Base-by-base conservation (phyloP, 352 stramenopile species). In the Phytopythium ostracodes region DNA sequence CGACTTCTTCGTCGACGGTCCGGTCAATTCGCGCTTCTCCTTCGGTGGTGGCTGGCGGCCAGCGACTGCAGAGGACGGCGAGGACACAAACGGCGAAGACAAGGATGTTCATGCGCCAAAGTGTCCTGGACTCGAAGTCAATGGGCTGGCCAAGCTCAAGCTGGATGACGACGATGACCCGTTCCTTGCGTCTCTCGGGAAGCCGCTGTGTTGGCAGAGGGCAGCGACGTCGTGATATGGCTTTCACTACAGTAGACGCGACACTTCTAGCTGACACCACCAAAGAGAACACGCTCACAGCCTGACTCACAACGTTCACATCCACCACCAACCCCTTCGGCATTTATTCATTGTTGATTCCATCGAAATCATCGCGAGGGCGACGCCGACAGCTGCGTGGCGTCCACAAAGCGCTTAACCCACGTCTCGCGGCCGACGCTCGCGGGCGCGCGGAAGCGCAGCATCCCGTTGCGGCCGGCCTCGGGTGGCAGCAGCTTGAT, bases 341-440 rank as follows among this genome's bases (percentile, higher is more conserved):
- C n/a, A 3, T 49, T 6, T 49, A 49, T 49, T 49, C 42, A 49
- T 20, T 18, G 18, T 49, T 27, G 42, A 8, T 17, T 27, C 20
- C 42, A n/a, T 17, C 25, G 6, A 35, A n/a, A 6, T 54, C 47
- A 54, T 17, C 47, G 47, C 47, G 42, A 47, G 20, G 42, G 42
- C 7, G 42, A 47, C 61, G 57, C 64, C n/a, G 65, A 71, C 25
- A 75, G 69, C 65, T 92, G 83, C 18, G 83, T 77, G 8, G 83
- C 83, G 24, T 92, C 80, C 33, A 77, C 72, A 52, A 92, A 88
- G 18, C 80, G 80, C 66, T 92, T 89, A 61, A 92, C 84, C 83
- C 83, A 92, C 40, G 73, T 78, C 61, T 92, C 83, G 38, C 83
- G 77, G 4, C 83, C 83, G 11, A 92, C 83, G 38, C 80, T 92